phyloP scores from a whole-genome alignment of 805 yeast species.

The Candida berthetii region DNA sequence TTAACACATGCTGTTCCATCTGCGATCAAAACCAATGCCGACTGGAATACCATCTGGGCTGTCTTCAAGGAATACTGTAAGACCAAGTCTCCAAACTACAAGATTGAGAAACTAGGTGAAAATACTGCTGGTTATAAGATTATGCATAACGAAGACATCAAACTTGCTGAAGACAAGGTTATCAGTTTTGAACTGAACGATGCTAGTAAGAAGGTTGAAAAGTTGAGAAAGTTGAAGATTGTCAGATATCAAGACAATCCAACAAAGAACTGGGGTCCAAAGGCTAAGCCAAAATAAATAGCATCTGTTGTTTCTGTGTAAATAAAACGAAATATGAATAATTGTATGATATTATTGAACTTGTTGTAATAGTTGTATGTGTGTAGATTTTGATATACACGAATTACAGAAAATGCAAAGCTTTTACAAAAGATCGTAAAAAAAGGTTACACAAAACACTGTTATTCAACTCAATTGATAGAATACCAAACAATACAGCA shows the following conservation, averaged over 20 bases:
- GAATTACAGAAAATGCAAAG: too few relatives aligned
- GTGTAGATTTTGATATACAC: too few relatives aligned
- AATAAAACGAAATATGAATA: too few relatives aligned
- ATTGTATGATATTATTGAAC: too few relatives aligned
- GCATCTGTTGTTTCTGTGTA: too few relatives aligned
- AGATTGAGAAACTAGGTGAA: conserved; percentile 31
- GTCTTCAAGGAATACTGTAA: conserved; percentile 60
- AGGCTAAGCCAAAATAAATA: conserved; percentile 55
- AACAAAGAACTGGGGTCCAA: conserved; percentile 95
- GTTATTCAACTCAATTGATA: too few relatives aligned
- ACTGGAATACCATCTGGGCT: conserved; percentile 74
- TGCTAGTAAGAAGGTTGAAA: conserved; percentile 49
- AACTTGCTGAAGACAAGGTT: conserved; percentile 21
- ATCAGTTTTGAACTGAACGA: conserved; percentile 59
- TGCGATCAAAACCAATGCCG: conserved; percentile 85
- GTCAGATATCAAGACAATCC: conserved; percentile 92
- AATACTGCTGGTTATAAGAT: conserved; percentile 58
- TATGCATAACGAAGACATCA: conserved; percentile 35
- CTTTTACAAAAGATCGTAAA: too few relatives aligned
- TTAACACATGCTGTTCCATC: conserved; percentile 86
- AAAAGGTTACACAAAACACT: too few relatives aligned
- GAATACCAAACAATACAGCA: too few relatives aligned
- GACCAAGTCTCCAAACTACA: conserved; percentile 28
- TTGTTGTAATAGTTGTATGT: too few relatives aligned
- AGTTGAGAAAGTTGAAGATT: conserved; percentile 67